Base-by-base conservation (phyloP, 2,329 filamentous ascomycete species). In the Pseudogymnoascus sp. region DNA sequence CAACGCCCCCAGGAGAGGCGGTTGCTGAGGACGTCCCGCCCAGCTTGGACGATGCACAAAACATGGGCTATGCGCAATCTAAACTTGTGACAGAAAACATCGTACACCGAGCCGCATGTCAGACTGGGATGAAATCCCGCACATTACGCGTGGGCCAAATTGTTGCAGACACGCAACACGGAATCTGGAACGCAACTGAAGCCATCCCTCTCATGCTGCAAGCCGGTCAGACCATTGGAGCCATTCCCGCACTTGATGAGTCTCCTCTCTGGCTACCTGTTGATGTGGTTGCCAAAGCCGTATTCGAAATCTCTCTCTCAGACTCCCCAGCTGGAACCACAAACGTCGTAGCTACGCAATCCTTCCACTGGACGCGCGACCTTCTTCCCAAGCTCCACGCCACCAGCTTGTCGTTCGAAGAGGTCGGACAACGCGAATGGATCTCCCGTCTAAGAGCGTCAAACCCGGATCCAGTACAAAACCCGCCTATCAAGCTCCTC, bases 171-270 rank as follows among this genome's bases (percentile, higher is more conserved):
- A 79, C 75, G 0, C 61, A 71, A 1, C 66, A 73, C n/a, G 82
- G 81, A 1, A 68, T 79, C 2, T 84, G 81, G 82, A 83, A 81
- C 66, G 69, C 71, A 3, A 78, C 74, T 0, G 81, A 83, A 65
- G 81, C 80, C 0, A 81, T 83, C 21, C 79, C 83, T 0, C 68
- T 84, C 45, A 78, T 84, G 69, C 71, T 85, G 0, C 78, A 77
- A 36, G 77, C 74, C 1, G 78, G 78, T 0, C 69, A 70, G 1
- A 77, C 79, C 0, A 74, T 79, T 1, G 77, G 78, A 0, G 72
- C 74, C 0, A 71, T 84, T 3, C 81, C 81, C 2, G 69, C 70
- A 8, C 71, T 85, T 1, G 70, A 77, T 2, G 80, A 83, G 63
- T 73, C 69, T 0, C 74, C 75, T 3, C 75, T 74, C 0, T 82